Percentiles rank a stretch among this genome's conserved stretches.
phyloP scores from a whole-genome alignment of 2,329 filamentous ascomycete genomes.

The Exophiala sp. region DNA sequence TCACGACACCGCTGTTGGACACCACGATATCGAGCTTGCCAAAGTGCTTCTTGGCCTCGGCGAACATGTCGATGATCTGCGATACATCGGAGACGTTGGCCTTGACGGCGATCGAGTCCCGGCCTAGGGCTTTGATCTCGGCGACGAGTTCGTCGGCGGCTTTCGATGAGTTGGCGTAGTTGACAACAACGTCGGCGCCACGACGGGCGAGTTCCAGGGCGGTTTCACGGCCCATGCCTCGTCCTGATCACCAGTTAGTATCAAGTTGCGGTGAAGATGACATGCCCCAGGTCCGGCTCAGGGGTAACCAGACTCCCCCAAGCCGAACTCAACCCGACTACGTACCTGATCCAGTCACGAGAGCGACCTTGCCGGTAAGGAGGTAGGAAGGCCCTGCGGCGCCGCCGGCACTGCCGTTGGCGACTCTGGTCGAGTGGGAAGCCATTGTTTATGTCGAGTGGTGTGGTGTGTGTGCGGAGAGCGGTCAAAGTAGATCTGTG shows the following conservation, averaged over 20 bases:
- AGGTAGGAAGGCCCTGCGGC: constrained; percentile 26
- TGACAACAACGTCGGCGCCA: constrained; percentile 40
- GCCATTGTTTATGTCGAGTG: no score
- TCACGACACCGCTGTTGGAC: constrained; percentile 56
- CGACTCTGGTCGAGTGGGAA: constrained; percentile 16
- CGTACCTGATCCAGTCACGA: constrained; percentile 32
- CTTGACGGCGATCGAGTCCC: constrained; percentile 62
- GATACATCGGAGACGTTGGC: constrained; percentile 65
- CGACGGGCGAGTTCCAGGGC: constrained; percentile 40
- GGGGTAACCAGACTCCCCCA: not conserved
- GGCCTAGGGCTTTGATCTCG: constrained; percentile 62
- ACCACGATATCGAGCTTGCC: constrained; percentile 66
- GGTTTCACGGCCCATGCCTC: constrained; percentile 42
- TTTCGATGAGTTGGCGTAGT: constrained; percentile 57
- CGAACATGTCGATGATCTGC: constrained; percentile 62
- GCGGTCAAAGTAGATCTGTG: no score
- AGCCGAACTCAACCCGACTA: not conserved
- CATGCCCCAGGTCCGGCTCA: not conserved
- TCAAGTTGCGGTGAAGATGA: constrained; percentile 9
- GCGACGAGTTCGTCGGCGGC: constrained; percentile 64
- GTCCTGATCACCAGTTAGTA: constrained; percentile 30
- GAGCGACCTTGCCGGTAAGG: constrained; percentile 46
- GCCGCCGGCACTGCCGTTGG: constrained; percentile 20
- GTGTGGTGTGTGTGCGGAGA: no score
- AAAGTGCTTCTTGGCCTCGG: constrained; percentile 60